These are phyloP conservation scores for Heracleum sosnowskyi DNA, from an alignment of 129 eudicot species.

Conservation along the genomic window DNA sequence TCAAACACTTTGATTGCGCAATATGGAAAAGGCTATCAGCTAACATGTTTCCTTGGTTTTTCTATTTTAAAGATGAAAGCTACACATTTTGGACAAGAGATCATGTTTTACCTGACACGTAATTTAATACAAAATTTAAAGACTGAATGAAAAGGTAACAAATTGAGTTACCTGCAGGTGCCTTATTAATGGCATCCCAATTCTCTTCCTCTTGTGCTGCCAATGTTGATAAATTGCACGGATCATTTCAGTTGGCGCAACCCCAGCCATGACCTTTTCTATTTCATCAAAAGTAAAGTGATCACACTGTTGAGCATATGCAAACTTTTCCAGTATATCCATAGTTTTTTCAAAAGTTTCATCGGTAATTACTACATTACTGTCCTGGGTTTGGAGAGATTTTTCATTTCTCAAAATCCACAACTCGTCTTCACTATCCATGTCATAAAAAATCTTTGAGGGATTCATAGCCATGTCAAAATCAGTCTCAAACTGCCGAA, in stretches of 20 bases:
- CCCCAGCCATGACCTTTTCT: conserved; percentile 45
- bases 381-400: conserved; percentile 19
- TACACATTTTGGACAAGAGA: not conserved
- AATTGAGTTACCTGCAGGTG: conserved; percentile 67
- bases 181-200: conserved; percentile 74
- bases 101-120: not conserved
- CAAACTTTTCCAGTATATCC: conserved; percentile 75
- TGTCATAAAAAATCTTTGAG: conserved; percentile 59
- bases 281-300: conserved; percentile 51
- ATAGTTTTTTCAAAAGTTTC: conserved; percentile 71
- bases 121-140: conserved; percentile 22
- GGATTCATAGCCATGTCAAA: conserved; percentile 85
- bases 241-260: conserved; percentile 40
- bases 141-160: not conserved
- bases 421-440: conserved; percentile 86
- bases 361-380: conserved; percentile 38
- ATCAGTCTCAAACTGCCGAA: conserved; percentile 68
- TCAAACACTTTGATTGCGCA: not conserved
- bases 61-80: not conserved
- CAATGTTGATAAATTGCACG: conserved; percentile 64
- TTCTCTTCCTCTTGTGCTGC: conserved; percentile 63
- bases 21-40: not conserved
- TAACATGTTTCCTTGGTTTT: not conserved
- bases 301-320: conserved; percentile 60
- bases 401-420: conserved; percentile 32